phyloP scores from a whole-genome alignment of 768 basidiomycete genomes.

The Naganishia kalamii region DNA sequence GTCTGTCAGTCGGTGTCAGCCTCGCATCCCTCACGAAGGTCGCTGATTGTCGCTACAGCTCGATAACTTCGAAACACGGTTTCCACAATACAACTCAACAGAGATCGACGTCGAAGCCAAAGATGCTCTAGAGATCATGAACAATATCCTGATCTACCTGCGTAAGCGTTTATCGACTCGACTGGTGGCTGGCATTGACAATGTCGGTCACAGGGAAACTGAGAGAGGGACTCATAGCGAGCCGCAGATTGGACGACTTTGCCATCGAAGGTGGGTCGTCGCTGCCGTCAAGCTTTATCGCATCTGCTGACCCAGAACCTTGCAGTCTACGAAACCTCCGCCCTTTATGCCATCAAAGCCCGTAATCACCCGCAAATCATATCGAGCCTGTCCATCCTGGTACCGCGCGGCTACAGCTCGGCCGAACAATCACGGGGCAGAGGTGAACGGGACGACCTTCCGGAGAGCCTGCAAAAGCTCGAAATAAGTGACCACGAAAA shows the following conservation, averaged over 20 bases:
- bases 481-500: not conserved
- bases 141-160: slow-evolving; percentile 40
- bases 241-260: slow-evolving; percentile 37
- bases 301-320: slow-evolving; percentile 1
- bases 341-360: slow-evolving; percentile 31
- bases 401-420: slow-evolving; percentile 33
- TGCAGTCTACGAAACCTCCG: slow-evolving; percentile 41
- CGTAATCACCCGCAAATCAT: slow-evolving; percentile 34
- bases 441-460: not conserved
- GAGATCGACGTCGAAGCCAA: slow-evolving; percentile 23
- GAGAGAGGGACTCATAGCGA: slow-evolving; percentile 42
- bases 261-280: slow-evolving; percentile 38
- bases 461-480: not conserved
- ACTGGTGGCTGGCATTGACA: not conserved
- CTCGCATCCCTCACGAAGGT: not conserved
- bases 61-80: slow-evolving; percentile 32
- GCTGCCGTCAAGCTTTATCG: not conserved
- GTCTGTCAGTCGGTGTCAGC: slow-evolving; percentile 25
- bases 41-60: slow-evolving; percentile 25
- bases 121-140: slow-evolving; percentile 37
- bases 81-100: slow-evolving; percentile 22
- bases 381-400: slow-evolving; percentile 35
- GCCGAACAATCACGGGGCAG: not conserved
- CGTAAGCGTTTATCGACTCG: slow-evolving; percentile 24
- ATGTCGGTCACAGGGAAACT: slow-evolving; percentile 33